Percentiles rank a stretch among this genome's conserved stretches.
phyloP scores from a whole-genome alignment of 2,329 filamentous ascomycete genomes.

The Diaporthe ampelina region DNA sequence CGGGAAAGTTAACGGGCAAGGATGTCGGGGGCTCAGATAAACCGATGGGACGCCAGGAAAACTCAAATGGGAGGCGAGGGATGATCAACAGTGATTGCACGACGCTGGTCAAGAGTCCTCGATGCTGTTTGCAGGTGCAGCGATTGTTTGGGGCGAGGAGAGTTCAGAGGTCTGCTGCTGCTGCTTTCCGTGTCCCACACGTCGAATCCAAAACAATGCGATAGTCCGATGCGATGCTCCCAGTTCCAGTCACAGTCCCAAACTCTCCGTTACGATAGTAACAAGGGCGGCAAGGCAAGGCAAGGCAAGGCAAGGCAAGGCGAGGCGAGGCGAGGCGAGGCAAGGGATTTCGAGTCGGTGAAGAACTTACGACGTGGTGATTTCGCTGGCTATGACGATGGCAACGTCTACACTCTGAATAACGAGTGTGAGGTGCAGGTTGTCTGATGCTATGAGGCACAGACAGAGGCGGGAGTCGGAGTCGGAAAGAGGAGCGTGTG shows the following conservation, averaged over 20 bases:
- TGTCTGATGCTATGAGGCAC: constrained; percentile 20
- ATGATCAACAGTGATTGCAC: constrained; percentile 6
- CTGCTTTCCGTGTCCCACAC: constrained; percentile 26
- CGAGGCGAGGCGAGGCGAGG: background rate
- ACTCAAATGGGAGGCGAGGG: constrained; percentile 29
- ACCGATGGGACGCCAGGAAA: constrained; percentile 23
- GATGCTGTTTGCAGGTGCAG: background rate
- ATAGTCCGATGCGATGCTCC: constrained; percentile 19
- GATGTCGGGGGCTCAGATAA: constrained; percentile 20
- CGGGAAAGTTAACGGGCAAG: background rate
- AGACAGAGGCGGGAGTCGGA: constrained; percentile 1
- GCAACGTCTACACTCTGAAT: background rate
- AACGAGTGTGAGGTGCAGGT: background rate
- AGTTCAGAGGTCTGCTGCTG: background rate
- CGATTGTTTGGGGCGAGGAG: constrained; percentile 2
- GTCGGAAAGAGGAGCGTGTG: background rate
- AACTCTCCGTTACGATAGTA: background rate
- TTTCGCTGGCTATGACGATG: background rate
- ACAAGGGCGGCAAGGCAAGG: constrained; percentile 2
- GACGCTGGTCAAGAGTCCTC: constrained; percentile 1
- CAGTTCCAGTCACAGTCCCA: background rate
- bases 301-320: background rate
- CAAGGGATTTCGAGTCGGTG: constrained; percentile 3
- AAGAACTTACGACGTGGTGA: constrained; percentile 6
- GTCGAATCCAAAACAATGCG: constrained; percentile 32